These are phyloP conservation scores for Piloderma croceum DNA, from an alignment of 768 basidiomycete species.

Conservation along the genomic window DNA sequence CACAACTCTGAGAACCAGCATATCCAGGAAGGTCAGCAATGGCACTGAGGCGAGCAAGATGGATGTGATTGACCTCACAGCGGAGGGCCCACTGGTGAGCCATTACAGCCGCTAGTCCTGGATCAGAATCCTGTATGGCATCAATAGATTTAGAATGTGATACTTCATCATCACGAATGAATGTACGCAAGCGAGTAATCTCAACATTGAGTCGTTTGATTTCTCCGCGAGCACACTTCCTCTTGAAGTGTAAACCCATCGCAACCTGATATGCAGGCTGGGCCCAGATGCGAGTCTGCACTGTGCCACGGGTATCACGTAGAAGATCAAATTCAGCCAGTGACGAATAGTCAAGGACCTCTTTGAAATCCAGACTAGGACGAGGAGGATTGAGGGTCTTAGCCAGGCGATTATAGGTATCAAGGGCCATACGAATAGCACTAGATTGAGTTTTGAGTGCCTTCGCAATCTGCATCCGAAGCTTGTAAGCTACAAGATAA, in stretches of 20 bases:
- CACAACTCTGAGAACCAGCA: too few species aligned
- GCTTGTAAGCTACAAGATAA: slow-evolving; percentile 7
- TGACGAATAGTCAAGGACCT: slow-evolving; percentile 5
- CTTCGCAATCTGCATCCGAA: slow-evolving; percentile 9
- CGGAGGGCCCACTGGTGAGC: too few species aligned
- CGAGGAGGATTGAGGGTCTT: background rate
- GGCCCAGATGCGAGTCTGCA: slow-evolving; percentile 1
- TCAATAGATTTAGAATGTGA: too few species aligned
- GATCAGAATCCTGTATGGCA: too few species aligned
- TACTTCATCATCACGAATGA: too few species aligned
- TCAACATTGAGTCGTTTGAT: slow-evolving; percentile 6
- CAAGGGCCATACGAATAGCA: slow-evolving; percentile 8
- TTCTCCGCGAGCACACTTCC: slow-evolving; percentile 5
- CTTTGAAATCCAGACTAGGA: slow-evolving; percentile 2
- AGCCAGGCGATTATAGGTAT: slow-evolving; percentile 7
- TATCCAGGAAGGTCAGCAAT: too few species aligned
- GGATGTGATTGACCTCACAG: too few species aligned
- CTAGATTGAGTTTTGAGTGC: slow-evolving; percentile 4
- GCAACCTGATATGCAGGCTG: slow-evolving; percentile 2
- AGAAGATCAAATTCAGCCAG: slow-evolving; percentile 7
- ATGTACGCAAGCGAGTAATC: slow-evolving; percentile 1
- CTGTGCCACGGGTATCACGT: background rate
- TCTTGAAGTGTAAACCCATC: slow-evolving; percentile 6
- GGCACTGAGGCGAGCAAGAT: too few species aligned
- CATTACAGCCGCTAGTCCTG: too few species aligned